A percentile compares a stretch with the other conserved stretches of the same genome.
phyloP scores from a whole-genome alignment of 495 filamentous ascomycete species.

The Aspergillus hancockii region DNA sequence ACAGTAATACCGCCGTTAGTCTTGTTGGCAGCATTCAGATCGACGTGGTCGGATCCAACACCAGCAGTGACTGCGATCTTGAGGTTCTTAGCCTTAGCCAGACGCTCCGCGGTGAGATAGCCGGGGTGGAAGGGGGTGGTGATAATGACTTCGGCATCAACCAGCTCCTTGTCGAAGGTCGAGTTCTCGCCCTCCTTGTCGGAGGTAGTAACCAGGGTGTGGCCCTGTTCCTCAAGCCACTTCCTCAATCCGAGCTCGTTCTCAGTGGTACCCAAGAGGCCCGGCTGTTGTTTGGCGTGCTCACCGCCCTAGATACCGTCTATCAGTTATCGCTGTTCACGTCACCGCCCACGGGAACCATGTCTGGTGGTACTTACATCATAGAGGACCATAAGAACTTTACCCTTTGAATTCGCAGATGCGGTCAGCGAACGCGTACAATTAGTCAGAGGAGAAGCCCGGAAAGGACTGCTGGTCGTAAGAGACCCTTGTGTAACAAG shows the following conservation, averaged over 20 bases:
- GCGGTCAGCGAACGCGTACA: slow-evolving; percentile 56
- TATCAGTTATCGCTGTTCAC: not conserved
- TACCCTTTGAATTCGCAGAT: slow-evolving; percentile 61
- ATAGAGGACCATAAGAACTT: slow-evolving; percentile 75
- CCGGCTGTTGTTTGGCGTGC: slow-evolving; percentile 75
- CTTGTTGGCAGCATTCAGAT: slow-evolving; percentile 95
- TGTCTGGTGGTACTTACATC: slow-evolving; percentile 56
- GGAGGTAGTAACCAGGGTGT: slow-evolving; percentile 94
- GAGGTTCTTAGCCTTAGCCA: slow-evolving; percentile 97
- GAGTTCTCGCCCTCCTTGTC: slow-evolving; percentile 96
- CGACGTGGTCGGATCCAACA: slow-evolving; percentile 97
- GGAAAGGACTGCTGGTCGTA: slow-evolving; percentile 24
- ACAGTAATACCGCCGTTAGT: slow-evolving; percentile 98
- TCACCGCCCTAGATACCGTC: slow-evolving; percentile 53
- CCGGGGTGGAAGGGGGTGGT: slow-evolving; percentile 99
- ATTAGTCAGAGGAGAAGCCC: slow-evolving; percentile 37
- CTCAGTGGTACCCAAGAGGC: slow-evolving; percentile 90
- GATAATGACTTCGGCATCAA: slow-evolving; percentile 97
- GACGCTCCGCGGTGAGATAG: slow-evolving; percentile 94
- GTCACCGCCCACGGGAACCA: not conserved
- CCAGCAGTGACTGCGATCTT: slow-evolving; percentile 96
- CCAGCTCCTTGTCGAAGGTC: slow-evolving; percentile 89
- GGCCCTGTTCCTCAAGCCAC: slow-evolving; percentile 94
- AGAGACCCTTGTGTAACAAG: slow-evolving; percentile 41
- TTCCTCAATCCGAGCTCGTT: slow-evolving; percentile 96